These are phyloP conservation scores for Vanilla planifolia DNA, from an alignment of 106 monocot genomes.

Conservation along the genomic window DNA sequence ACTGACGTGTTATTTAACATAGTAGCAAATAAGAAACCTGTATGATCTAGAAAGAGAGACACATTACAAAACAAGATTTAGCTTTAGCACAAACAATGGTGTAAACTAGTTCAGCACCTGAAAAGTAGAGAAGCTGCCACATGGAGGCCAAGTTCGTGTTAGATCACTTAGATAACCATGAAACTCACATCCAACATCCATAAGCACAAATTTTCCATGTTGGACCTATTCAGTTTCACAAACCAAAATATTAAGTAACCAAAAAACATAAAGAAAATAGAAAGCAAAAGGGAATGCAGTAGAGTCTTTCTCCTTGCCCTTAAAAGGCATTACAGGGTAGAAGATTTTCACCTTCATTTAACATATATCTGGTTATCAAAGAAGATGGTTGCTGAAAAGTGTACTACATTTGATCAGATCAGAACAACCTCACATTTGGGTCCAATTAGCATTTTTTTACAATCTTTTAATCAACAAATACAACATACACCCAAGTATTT, in stretches of 20 bases:
- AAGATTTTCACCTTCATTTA: too few relatives aligned
- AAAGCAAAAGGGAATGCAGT: not conserved
- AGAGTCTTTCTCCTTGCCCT: not conserved
- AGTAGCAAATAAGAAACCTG: too few relatives aligned
- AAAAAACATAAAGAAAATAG: not conserved
- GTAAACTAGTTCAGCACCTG: constrained; percentile 32
- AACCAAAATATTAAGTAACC: constrained; percentile 7
- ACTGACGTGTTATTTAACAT: not conserved
- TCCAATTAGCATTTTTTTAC: too few relatives aligned
- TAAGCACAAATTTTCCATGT: constrained; percentile 74
- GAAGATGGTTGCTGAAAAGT: too few relatives aligned
- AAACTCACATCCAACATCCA: constrained; percentile 97
- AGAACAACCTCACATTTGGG: too few relatives aligned
- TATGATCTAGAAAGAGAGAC: too few relatives aligned
- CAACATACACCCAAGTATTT: too few relatives aligned
- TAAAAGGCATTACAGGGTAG: too few relatives aligned
- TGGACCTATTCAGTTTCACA: constrained; percentile 49
- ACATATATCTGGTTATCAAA: too few relatives aligned
- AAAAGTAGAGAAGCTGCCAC: constrained; percentile 60
- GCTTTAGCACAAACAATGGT: not conserved
- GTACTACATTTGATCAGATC: too few relatives aligned
- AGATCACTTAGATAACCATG: constrained; percentile 97
- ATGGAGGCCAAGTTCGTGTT: constrained; percentile 87
- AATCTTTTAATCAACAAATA: too few relatives aligned
- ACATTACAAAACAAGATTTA: not conserved